Percentiles rank a stretch among this genome's conserved stretches.
These are phyloP conservation scores for Paspalum vaginatum DNA, from an alignment of 176 grass and related monocot species.

Conservation along the genomic window DNA sequence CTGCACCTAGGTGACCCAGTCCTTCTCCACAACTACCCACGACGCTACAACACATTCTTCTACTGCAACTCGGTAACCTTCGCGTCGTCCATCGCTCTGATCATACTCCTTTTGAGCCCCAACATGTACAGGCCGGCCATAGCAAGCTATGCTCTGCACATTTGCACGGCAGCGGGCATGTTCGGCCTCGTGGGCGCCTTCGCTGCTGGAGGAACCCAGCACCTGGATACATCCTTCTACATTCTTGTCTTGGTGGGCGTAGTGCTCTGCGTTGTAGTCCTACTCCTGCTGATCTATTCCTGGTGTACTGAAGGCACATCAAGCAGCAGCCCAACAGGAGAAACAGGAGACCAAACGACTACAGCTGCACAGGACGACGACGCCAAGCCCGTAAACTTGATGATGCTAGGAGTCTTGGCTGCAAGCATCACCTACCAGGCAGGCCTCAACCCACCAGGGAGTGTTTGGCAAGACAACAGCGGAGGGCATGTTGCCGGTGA, in stretches of 20 bases:
- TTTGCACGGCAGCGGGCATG: not conserved
- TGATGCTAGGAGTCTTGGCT: not conserved
- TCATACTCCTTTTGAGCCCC: constrained; percentile 8
- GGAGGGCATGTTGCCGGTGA: not conserved
- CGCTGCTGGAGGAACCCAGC: not conserved
- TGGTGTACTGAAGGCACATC: not conserved
- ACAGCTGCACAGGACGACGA: too few relatives aligned
- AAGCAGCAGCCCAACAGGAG: not conserved
- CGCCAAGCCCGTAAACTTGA: not conserved
- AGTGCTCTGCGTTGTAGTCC: too few relatives aligned
- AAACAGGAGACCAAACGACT: not conserved
- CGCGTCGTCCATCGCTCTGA: constrained; percentile 18
- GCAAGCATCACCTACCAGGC: not conserved
- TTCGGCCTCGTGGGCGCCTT: not conserved
- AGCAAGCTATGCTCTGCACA: not conserved
- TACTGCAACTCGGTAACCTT: constrained; percentile 34
- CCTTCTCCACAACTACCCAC: not conserved
- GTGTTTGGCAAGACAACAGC: not conserved
- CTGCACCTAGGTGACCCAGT: constrained; percentile 19
- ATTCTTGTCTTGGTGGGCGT: not conserved
- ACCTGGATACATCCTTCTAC: not conserved
- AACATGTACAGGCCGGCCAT: not conserved
- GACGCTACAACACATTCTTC: constrained; percentile 20
- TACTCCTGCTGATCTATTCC: not conserved
- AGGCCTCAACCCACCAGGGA: not conserved